Base-by-base conservation (phyloP, 495 filamentous ascomycete genomes). In the Lindgomyces ingoldianus region DNA sequence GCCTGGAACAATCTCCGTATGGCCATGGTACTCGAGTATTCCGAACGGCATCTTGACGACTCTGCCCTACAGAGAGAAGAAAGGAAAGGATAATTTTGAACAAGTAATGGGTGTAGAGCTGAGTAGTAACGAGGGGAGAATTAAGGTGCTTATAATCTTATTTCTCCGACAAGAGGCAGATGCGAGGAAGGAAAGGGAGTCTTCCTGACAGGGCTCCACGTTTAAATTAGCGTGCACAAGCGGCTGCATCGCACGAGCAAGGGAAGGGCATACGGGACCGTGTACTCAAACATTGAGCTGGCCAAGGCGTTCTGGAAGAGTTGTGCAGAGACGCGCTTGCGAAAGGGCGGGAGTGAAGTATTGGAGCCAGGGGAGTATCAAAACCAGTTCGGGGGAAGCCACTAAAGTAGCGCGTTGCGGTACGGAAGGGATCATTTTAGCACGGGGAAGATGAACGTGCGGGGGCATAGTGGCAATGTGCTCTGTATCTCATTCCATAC, bases 11-110 rank as follows among this genome's bases (percentile, higher is more conserved):
- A 45, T 27, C n/a, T 41, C 54, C 33, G 42, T 21, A 24, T 27
- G 47, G 49, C 49, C 49, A 57, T 36, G 36, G 22, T 27, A 57
- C 42, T 57, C 54, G 22, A 57, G 54, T 57, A 57, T 57, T 24
- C 54, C 54, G 39, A 57, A 57, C 24, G 54, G 54, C 54, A 57
- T 50, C 8, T 56, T 57, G 33, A n/a, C 33, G 14, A 22, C 33
- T 25, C 18, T 4, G 6, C 30, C 10, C 27, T 26, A 57, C 36
- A n/a, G n/a, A n/a, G 30, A 24, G 42, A 29, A 1, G 21, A 45
- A 24, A 27, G 25, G 18, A 57, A 6, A 4, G 12, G 29, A n/a
- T n/a, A 71, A 12, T 50, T 30, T 27, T 54, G 59, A 62, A 22
- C 36, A 45, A 57, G 29, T 12, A 45, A 44, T 19, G 26, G 26